Evolutionary conservation across 1,284 basidiomycete species (phyloP).

Genomic region (Boletus subluridellus): DNA sequence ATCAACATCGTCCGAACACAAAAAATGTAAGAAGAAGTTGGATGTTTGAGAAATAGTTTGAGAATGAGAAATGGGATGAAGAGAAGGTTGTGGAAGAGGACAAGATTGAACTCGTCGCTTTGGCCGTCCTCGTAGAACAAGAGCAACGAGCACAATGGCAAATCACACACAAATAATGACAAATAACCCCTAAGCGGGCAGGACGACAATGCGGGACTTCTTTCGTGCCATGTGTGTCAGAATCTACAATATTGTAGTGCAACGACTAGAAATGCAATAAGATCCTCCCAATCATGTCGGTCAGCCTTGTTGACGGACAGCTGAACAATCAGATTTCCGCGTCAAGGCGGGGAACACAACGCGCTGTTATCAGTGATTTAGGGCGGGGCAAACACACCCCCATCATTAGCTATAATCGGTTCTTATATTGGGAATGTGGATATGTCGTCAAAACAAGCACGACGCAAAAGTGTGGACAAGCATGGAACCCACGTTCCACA

Average conservation of each 20-base stretch:
- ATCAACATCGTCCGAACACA: conserved; percentile 29
- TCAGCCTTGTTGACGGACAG: neutral
- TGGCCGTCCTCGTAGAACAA: conserved; percentile 14
- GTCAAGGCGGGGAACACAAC: neutral
- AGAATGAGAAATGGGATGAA: conserved; percentile 4
- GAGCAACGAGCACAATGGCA: conserved; percentile 16
- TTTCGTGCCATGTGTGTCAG: neutral
- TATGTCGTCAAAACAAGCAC: neutral
- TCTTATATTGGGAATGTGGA: neutral
- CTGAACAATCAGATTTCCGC: neutral
- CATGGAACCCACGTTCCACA: too few species aligned
- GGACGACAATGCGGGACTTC: neutral
- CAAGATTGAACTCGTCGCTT: conserved; percentile 12
- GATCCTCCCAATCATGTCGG: neutral
- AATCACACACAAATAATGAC: conserved; percentile 25
- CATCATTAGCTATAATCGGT: neutral
- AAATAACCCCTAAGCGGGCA: conserved; percentile 20
- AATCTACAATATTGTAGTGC: too few species aligned
- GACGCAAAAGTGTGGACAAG: too few species aligned
- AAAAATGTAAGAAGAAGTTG: neutral
- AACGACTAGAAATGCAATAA: too few species aligned
- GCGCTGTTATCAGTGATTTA: neutral
- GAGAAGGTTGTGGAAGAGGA: conserved; percentile 22
- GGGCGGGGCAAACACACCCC: neutral
- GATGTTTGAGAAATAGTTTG: neutral